These are phyloP conservation scores for Arctium minus DNA, from an alignment of 129 eudicot species.

Conservation along the genomic window DNA sequence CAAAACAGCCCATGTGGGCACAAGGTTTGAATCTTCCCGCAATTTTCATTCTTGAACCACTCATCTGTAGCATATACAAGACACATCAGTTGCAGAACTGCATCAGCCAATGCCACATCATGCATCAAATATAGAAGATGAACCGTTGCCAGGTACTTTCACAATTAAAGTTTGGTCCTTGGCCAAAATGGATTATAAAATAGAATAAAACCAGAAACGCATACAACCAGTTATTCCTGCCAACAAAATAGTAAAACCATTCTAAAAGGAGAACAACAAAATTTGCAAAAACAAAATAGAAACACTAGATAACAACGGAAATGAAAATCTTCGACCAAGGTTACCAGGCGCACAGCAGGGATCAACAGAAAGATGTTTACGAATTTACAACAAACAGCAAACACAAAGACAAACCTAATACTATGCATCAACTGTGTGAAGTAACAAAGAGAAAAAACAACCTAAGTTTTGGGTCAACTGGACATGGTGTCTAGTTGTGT, in stretches of 20 bases:
- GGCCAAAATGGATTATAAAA: background rate
- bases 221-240: too few relatives aligned
- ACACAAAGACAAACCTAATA: too few relatives aligned
- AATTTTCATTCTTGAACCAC: constrained; percentile 91
- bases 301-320: background rate
- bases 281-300: background rate
- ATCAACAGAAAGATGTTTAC: background rate
- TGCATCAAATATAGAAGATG: background rate
- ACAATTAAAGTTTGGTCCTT: background rate
- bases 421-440: too few relatives aligned
- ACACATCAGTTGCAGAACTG: constrained; percentile 4
- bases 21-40: constrained; percentile 97
- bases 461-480: too few relatives aligned
- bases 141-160: background rate
- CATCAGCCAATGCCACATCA: background rate
- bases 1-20: constrained; percentile 93
- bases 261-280: background rate
- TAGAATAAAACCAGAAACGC: background rate
- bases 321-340: background rate
- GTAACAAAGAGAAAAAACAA: too few relatives aligned
- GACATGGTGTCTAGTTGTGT: too few relatives aligned
- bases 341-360: too few relatives aligned
- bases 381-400: background rate
- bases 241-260: background rate
- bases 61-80: constrained; percentile 56